Base-by-base conservation (phyloP, 495 filamentous ascomycete species). In the Aspergillus sparsus region DNA sequence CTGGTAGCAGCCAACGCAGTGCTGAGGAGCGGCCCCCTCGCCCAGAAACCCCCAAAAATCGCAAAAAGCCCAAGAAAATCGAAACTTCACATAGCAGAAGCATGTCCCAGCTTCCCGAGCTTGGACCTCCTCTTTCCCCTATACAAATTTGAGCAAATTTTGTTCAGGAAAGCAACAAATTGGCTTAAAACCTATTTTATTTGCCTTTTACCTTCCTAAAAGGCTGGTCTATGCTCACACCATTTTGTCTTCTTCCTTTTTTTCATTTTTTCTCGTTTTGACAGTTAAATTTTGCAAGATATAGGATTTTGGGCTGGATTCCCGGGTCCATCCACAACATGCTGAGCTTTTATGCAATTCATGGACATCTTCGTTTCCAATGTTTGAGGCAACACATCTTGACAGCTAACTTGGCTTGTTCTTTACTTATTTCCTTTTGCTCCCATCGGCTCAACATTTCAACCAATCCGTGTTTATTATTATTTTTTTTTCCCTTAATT, bases 61-160 rank as follows among this genome's bases (percentile, higher is more conserved):
- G 70, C 41, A 78, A 72, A n/a, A 69, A 64, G 16, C 76, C 75
- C 0, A 69, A 69, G 52, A 75, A 77, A 18, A 74, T 77, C 32
- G 72, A 81, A 41, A 74, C 68, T 16, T 44, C 61, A 10, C 77
- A 79, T 61, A 62, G 66, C 10, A 65, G 73, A 57, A 81, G 72
- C 56, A 60, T 74, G 21, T 82, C 80, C 2, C 77, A 78, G 52
- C 72, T 82, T 34, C 80, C 81, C n/a, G 80, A 83, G 67, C 76
- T 93, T n/a, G 89, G 86, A 37, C 89, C 89, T 6, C 89, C 89
- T 32, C 76, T 92, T 46, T 91, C 87, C 13, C 89, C 89, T 27
- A 81, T 92, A 67, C 85, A 75, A 61, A 79, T 81, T 16, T 81
- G 63, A 68, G 15, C 13, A 15, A 18, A n/a, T n/a, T 27, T 4